Evolutionary conservation across 805 yeast species (phyloP), one percentile per base, ranked within the genome.

Genomic region (Yarrowia sp.): DNA sequence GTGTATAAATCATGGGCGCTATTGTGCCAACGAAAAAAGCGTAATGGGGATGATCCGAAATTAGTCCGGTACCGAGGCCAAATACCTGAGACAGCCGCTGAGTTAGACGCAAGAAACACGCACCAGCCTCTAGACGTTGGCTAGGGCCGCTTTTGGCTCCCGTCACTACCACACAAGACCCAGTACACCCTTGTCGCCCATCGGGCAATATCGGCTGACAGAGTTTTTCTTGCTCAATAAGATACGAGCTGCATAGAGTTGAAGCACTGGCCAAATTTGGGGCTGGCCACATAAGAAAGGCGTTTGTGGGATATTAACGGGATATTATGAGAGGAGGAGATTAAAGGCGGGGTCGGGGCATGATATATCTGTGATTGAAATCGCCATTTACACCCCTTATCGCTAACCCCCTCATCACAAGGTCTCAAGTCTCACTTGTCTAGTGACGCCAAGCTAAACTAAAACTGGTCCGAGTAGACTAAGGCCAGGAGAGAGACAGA

Each of bases 211-310:
- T 56, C 63, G 63, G 63, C 38, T 56, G 48, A 56, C 38, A 56
- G 22, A 55, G 46, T 55, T 55, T 48, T 55, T 12, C 61, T 56
- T 56, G 63, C 63, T 56, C 63, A 56, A 53, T 53, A 41, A 56
- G 46, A 56, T 56, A 56, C 48, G 48, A 56, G 63, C 63, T 56
- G 63, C 63, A 56, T 56, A 55, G 63, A 56, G 63, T 41, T 41
- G 48, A 32, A 36, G 36, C 15, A 41, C 63, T 41, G 48, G 19
- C 14, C 26, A 42, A 26, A 14, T 12, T 41, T 41, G 63, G 38
- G 48, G 63, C 48, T 42, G 35, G 52, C 52, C 16, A 48, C 52
- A 48, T 46, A n/a, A 3, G 32, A 26, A 26, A 26, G 32, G 4
- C 32, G 32, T 26, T 26, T 26, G 32, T 26, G 32, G 32, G 32